A percentile compares a stretch with the other conserved stretches of the same genome.
Conservation (phyloP, 2,329 filamentous ascomycete species). For the Venturiaceae sp. region DNA sequence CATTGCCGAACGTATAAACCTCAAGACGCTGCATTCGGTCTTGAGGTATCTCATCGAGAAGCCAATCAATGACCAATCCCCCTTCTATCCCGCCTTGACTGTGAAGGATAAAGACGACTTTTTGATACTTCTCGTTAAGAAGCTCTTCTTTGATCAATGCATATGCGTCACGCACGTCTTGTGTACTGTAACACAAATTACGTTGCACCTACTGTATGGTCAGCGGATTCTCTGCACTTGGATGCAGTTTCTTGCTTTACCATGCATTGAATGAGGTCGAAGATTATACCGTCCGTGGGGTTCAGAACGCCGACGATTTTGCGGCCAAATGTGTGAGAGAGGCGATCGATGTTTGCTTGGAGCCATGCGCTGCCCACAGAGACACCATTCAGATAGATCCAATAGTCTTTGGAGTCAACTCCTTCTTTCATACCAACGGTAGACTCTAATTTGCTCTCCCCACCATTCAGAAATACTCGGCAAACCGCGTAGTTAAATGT, state of each 20-base stretch:
- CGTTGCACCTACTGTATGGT: conserved; percentile 41
- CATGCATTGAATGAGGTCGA: conserved; percentile 69
- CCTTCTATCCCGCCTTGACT: conserved; percentile 70
- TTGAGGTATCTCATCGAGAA: conserved; percentile 53
- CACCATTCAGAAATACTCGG: conserved; percentile 24
- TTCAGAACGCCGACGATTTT: conserved; percentile 68
- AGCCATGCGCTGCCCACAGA: conserved; percentile 42
- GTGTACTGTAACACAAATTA: conserved; percentile 62
- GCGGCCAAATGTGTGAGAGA: conserved; percentile 63
- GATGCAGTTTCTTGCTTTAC: conserved; percentile 11
- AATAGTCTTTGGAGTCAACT: conserved; percentile 50
- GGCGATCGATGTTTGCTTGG: conserved; percentile 58
- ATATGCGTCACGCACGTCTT: conserved; percentile 47
- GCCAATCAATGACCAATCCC: conserved; percentile 64
- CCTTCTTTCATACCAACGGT: conserved; percentile 37
- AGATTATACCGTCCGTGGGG: conserved; percentile 59
- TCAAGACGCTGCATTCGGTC: conserved; percentile 33
- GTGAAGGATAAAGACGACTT: conserved; percentile 66
- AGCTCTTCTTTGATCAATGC: conserved; percentile 55
- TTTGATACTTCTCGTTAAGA: conserved; percentile 51
- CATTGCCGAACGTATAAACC: conserved; percentile 67
- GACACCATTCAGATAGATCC: conserved; percentile 72
- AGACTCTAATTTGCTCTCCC: conserved; percentile 34
- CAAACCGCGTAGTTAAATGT: conserved; percentile 21
- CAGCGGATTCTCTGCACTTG: background rate